Conservation (phyloP, 345 rosid genomes). For the Ceriops zippeliana region DNA sequence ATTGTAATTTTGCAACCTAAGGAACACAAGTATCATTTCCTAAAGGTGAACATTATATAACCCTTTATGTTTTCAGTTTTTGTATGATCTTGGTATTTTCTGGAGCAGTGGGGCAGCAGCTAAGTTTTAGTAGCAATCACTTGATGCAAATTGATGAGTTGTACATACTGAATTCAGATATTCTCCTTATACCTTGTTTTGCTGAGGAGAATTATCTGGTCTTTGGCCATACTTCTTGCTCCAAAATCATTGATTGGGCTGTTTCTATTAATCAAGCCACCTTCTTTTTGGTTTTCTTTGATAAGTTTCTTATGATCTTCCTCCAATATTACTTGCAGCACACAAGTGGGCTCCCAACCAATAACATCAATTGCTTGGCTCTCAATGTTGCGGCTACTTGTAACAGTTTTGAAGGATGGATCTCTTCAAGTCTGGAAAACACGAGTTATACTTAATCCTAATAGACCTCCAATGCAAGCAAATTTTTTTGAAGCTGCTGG, state of each 20-base stretch:
- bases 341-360: slow-evolving; percentile 93
- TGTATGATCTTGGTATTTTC: not conserved
- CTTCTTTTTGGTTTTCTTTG: not conserved
- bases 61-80: too few species aligned
- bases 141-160: not conserved
- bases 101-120: too few species aligned
- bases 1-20: not conserved
- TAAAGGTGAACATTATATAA: not conserved
- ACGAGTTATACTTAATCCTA: slow-evolving; percentile 67
- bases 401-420: slow-evolving; percentile 89
- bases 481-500: slow-evolving; percentile 94
- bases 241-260: not conserved
- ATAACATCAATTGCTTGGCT: slow-evolving; percentile 88
- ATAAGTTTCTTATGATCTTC: not conserved
- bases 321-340: slow-evolving; percentile 37
- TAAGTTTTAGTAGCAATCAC: not conserved
- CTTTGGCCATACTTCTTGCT: not conserved
- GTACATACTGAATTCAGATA: not conserved
- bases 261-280: not conserved
- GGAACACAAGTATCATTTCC: not conserved
- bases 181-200: not conserved
- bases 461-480: slow-evolving; percentile 85
- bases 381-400: slow-evolving; percentile 69
- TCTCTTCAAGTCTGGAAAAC: slow-evolving; percentile 94
- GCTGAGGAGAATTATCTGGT: not conserved